Evolutionary conservation across 75 land plant genomes (phyloP).

Genomic region (Pinus tabuliformis): DNA sequence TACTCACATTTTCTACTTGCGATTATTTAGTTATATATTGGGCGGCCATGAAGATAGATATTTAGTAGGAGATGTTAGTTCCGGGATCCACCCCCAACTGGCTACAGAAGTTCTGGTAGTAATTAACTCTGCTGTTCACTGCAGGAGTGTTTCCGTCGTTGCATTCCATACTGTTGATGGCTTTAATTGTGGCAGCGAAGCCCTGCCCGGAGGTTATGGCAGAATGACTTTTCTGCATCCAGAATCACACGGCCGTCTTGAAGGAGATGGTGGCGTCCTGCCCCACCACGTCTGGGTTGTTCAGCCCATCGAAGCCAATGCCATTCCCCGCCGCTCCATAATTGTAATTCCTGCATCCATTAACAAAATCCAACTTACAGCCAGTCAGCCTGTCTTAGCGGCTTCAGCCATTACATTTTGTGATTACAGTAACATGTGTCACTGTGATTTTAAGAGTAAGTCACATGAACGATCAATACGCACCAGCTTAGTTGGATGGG

Average conservation of each 20-base stretch:
- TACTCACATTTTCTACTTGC: too few species aligned
- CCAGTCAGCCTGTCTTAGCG: too few species aligned
- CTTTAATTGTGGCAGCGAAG: conserved; percentile 33
- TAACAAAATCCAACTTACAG: too few species aligned
- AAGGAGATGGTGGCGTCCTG: conserved; percentile 31
- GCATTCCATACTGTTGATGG: conserved; percentile 32
- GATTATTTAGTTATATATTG: too few species aligned
- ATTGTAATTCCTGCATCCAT: conserved; percentile 58
- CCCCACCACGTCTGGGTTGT: conserved; percentile 48
- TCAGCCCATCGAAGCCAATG: conserved; percentile 46
- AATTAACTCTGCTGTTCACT: conserved; percentile 13
- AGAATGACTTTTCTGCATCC: conserved; percentile 30
- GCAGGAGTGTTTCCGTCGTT: conserved; percentile 10
- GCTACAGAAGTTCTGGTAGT: conserved; percentile 24
- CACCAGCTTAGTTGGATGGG: background rate
- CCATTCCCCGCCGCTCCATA: conserved; percentile 43
- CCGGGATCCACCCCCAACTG: conserved; percentile 13
- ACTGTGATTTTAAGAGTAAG: too few species aligned
- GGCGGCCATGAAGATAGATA: background rate
- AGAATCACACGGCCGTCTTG: conserved; percentile 69
- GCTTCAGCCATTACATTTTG: too few species aligned
- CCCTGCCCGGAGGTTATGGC: conserved; percentile 21
- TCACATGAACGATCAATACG: too few species aligned
- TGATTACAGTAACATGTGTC: too few species aligned
- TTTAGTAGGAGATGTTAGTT: conserved; percentile 24